Conservation (phyloP, 176 grass and related monocot species). For the Echinochloa phyllopogon region DNA sequence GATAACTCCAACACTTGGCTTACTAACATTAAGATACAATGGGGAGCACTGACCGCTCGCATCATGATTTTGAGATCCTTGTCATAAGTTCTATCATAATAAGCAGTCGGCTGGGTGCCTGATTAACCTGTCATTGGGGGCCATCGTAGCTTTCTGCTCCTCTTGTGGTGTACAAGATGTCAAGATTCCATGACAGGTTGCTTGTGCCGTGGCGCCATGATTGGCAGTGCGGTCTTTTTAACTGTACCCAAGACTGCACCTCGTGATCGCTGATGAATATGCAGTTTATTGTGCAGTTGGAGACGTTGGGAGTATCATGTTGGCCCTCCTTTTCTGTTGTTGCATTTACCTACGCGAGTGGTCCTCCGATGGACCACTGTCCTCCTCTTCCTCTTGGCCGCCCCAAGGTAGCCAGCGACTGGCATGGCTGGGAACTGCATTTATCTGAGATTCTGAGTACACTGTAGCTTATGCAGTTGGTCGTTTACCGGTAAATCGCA, state of each 20-base stretch:
- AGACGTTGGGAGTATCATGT: neutral
- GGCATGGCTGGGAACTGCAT: neutral
- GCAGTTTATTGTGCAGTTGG: neutral
- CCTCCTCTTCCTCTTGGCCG: neutral
- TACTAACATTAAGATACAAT: no score
- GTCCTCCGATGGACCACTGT: slow-evolving; percentile 9
- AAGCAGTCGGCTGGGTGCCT: neutral
- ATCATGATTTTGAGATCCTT: slow-evolving; percentile 1
- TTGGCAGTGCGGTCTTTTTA: slow-evolving; percentile 9
- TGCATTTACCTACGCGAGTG: slow-evolving; percentile 25
- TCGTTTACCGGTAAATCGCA: slow-evolving; percentile 4
- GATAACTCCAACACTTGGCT: no score
- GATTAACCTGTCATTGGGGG: neutral
- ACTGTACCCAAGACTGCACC: neutral
- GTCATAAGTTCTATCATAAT: neutral
- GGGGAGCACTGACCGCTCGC: no score
- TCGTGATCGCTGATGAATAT: slow-evolving; percentile 14
- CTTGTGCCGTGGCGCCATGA: slow-evolving; percentile 17
- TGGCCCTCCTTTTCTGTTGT: slow-evolving; percentile 22
- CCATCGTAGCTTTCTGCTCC: neutral
- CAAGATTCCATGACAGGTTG: slow-evolving; percentile 38
- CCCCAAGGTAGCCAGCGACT: neutral
- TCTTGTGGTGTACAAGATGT: slow-evolving; percentile 9
- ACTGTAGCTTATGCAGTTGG: neutral
- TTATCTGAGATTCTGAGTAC: neutral